A percentile compares a stretch with the other conserved stretches of the same genome.
These are phyloP conservation scores for Rhodosorus marinus DNA, from an alignment of 23 red algal genomes.

Conservation along the genomic window DNA sequence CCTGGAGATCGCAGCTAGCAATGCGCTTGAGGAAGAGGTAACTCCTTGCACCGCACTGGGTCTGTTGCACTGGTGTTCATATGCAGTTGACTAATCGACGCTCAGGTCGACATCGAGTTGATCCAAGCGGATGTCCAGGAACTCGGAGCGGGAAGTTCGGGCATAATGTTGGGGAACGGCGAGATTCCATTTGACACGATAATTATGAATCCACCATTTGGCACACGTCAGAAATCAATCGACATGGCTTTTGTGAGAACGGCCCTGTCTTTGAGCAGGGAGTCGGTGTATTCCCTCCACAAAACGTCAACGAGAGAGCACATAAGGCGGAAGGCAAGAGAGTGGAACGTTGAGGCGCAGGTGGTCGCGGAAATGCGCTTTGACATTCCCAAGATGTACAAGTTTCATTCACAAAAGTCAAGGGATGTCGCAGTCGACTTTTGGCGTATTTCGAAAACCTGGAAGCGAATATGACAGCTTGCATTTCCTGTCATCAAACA, in stretches of 20 bases:
- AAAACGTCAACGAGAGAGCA: slow-evolving; percentile 68
- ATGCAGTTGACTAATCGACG: too few species aligned
- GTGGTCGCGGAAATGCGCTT: slow-evolving; percentile 70
- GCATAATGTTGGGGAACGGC: too few species aligned
- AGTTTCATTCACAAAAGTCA: slow-evolving; percentile 28
- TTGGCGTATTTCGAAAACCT: too few species aligned
- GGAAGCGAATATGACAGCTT: too few species aligned
- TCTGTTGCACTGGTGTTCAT: too few species aligned
- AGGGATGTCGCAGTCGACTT: slow-evolving; percentile 72
- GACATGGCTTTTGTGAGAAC: slow-evolving; percentile 50
- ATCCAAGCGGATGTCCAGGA: too few species aligned
- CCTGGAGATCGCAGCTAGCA: slow-evolving; percentile 13
- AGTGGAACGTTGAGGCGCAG: slow-evolving; percentile 8
- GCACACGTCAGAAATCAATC: slow-evolving; percentile 45
- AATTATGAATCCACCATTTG: slow-evolving; percentile 94
- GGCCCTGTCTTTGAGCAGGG: slow-evolving; percentile 4
- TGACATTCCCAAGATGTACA: slow-evolving; percentile 29
- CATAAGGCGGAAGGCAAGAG: slow-evolving; percentile 7
- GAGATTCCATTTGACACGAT: slow-evolving; percentile 71
- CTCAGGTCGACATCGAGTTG: too few species aligned
- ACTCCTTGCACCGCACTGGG: too few species aligned
- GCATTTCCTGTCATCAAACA: too few species aligned
- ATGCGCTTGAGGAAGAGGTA: too few species aligned
- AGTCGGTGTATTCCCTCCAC: slow-evolving; percentile 76
- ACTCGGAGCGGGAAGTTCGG: too few species aligned